Base-by-base conservation (phyloP, 768 basidiomycete genomes). In the Ephemerocybe angulata region DNA sequence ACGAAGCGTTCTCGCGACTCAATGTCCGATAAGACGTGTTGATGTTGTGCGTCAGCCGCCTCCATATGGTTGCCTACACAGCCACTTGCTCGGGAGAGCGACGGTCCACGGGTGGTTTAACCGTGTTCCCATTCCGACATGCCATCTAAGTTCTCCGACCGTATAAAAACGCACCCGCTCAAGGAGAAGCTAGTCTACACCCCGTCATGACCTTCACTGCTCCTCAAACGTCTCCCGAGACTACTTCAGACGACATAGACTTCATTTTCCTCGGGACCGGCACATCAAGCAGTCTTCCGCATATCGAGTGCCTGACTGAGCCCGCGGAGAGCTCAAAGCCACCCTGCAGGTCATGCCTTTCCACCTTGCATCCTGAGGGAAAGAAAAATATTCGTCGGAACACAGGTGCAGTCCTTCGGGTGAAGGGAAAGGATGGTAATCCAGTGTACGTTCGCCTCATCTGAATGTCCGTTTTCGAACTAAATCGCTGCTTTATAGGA, bases 371-470 rank as follows among this genome's bases (percentile, higher is more conserved):
- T 0, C 81, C 83, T 0, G 83, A 84, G 57, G 91, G 92, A 12
- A 86, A 83, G 79, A 90, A 85, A 71, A 97, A 96, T 61, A 79
- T 85, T 31, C 70, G 94, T 43, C 80, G 94, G 51, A 96, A 96
- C 65, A 95, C 93, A 7, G 85, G 87, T 54, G 84, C 79, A 15
- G 81, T 86, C 3, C 60, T 93, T 50, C 75, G 86, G 46, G 70
- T 83, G 53, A 68, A 63, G 27, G 70, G 67, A 11, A 72, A 65
- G 52, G 69, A 75, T 57, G 75, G 73, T n/a, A 54, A 68, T 37
- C 65, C 61, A 54, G 79, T 72, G 88, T 92, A 64, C 58, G 86
- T 57, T 42, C n/a, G 52, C 29, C 55, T n/a, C 27, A 46, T 52
- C 27, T 40, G 33, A 19, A 43, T 25, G 28, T 33, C 11, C 40